Evolutionary conservation across 2,329 filamentous ascomycete species (phyloP).

Genomic region (Cercospora zeae-maydis): DNA sequence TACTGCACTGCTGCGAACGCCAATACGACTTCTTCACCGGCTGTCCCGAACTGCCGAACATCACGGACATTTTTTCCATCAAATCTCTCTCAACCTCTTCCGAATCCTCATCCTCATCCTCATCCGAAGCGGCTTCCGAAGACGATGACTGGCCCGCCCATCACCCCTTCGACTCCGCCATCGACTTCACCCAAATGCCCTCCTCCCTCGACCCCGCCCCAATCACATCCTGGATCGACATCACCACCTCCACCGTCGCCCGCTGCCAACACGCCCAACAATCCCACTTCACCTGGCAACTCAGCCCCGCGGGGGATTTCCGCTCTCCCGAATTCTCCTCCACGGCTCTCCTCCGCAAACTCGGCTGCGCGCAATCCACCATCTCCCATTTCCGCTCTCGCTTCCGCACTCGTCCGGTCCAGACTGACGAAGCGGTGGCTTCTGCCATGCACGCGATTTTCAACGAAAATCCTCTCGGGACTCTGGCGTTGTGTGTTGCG

Average conservation of each 20-base stretch:
- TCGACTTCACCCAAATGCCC: constrained; percentile 8
- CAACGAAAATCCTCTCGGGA: background rate
- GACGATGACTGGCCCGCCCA: background rate
- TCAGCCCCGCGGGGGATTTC: constrained; percentile 12
- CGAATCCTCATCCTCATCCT: too few species aligned
- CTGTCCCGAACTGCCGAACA: background rate
- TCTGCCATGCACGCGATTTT: background rate
- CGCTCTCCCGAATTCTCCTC: constrained; percentile 3
- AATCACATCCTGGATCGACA: constrained; percentile 7
- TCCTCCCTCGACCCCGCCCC: background rate
- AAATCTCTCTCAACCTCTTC: too few species aligned
- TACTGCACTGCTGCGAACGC: background rate
- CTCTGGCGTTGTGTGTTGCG: background rate
- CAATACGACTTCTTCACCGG: constrained; percentile 5
- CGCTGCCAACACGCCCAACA: constrained; percentile 1
- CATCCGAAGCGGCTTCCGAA: too few species aligned
- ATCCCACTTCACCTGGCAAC: constrained; percentile 11
- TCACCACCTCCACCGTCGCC: background rate
- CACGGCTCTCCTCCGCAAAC: background rate
- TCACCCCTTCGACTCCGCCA: constrained; percentile 2
- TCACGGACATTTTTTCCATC: background rate
- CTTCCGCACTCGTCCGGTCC: background rate
- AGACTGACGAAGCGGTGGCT: background rate
- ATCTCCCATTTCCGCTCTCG: background rate
- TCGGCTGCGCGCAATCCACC: constrained; percentile 1